Evolutionary conservation across 352 stramenopile genomes (phyloP).

Genomic region (Blastocystis sp.): DNA sequence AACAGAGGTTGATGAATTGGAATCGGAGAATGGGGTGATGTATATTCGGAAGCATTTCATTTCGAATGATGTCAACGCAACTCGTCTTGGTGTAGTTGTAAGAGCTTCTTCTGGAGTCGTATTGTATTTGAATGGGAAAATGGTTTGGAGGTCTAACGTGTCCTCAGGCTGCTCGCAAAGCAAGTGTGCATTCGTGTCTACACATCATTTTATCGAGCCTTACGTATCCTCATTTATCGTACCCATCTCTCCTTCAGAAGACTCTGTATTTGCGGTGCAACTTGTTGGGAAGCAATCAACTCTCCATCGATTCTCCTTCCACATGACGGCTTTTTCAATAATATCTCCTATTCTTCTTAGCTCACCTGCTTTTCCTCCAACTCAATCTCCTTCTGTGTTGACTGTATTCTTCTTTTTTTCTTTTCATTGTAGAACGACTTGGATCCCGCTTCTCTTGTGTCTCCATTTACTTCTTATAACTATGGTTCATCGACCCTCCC

Average conservation of each 20-base stretch:
- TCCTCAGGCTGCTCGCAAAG: neutral
- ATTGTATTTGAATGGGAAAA: neutral
- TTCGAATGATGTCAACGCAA: too few relatives aligned
- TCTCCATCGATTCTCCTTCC: neutral
- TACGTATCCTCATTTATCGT: neutral
- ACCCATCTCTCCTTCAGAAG: neutral
- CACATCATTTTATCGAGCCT: neutral
- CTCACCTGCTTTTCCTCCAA: neutral
- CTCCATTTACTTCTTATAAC: neutral
- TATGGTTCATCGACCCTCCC: neutral
- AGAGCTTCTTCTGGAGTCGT: neutral
- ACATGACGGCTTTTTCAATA: neutral
- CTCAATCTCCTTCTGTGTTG: neutral
- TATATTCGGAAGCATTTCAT: conserved; percentile 26
- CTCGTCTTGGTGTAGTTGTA: neutral
- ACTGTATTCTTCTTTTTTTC: neutral
- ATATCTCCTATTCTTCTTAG: neutral
- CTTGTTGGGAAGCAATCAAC: neutral
- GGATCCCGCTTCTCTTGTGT: neutral
- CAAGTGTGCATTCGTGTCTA: neutral
- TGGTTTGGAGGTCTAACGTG: neutral
- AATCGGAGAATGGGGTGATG: neutral
- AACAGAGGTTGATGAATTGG: neutral
- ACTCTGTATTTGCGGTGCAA: neutral
- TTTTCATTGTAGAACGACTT: neutral